Conservation (phyloP, 2,329 filamentous ascomycete species). For the Allantophomopsis lycopodina region DNA sequence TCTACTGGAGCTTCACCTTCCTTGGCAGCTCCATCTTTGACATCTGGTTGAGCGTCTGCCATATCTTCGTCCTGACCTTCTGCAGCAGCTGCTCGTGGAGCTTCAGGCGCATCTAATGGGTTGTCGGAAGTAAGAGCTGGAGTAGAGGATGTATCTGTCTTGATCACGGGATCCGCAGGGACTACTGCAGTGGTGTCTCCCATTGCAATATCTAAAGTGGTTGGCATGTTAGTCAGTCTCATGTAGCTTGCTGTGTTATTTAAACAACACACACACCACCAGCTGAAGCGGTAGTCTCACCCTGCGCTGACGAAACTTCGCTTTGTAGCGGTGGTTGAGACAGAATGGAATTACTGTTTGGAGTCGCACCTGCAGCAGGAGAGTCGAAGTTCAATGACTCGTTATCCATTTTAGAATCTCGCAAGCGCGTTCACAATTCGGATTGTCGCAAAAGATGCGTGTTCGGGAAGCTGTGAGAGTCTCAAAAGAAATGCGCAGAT, state of each 20-base stretch:
- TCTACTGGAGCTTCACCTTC: constrained; percentile 29
- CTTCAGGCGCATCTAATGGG: constrained; percentile 55
- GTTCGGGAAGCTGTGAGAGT: background rate
- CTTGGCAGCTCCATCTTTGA: constrained; percentile 29
- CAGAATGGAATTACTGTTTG: constrained; percentile 39
- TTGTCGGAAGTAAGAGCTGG: constrained; percentile 44
- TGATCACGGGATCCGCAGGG: constrained; percentile 33
- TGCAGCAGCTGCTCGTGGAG: constrained; percentile 45
- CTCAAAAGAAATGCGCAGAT: no score
- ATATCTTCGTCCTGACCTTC: constrained; percentile 67
- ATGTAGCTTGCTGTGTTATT: no score
- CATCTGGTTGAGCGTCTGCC: constrained; percentile 46
- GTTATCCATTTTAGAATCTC: constrained; percentile 38
- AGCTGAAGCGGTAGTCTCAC: constrained; percentile 8
- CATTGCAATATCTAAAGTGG: constrained; percentile 46
- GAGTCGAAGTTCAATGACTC: constrained; percentile 41
- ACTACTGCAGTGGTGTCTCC: constrained; percentile 27
- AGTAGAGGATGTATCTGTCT: constrained; percentile 47
- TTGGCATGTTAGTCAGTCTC: constrained; percentile 3
- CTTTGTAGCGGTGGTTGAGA: constrained; percentile 38
- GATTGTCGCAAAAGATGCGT: constrained; percentile 15
- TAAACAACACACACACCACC: constrained; percentile 9
- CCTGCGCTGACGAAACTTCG: constrained; percentile 18
- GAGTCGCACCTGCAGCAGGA: constrained; percentile 39
- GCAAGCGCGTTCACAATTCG: constrained; percentile 8